These are phyloP conservation scores for Alternaria sp. DNA, from an alignment of 2,329 filamentous ascomycete genomes.

Conservation along the genomic window DNA sequence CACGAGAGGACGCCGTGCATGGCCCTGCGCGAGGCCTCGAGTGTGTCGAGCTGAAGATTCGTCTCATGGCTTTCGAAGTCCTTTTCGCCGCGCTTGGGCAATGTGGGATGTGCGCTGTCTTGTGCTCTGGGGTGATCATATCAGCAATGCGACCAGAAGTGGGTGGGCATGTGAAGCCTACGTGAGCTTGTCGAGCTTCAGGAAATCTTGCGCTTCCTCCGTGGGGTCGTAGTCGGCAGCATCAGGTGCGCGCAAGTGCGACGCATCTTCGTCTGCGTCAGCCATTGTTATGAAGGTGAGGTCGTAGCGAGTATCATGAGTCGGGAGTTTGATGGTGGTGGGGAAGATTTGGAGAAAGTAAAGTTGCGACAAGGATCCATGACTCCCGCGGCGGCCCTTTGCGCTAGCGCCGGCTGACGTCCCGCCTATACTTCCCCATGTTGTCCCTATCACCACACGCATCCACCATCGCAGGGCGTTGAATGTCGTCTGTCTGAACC, in stretches of 20 bases:
- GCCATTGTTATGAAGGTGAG: conserved; percentile 25
- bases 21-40: conserved; percentile 81
- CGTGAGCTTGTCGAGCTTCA: conserved; percentile 68
- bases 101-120: conserved; percentile 54
- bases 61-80: conserved; percentile 96
- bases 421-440: not conserved
- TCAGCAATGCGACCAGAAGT: conserved; percentile 1
- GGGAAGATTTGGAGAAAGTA: not conserved
- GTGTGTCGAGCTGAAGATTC: conserved; percentile 74
- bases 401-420: not conserved
- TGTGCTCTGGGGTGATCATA: conserved; percentile 22
- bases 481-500: no score
- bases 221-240: conserved; percentile 60
- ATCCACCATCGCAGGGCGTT: no score
- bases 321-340: not conserved
- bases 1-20: conserved; percentile 88
- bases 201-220: conserved; percentile 87
- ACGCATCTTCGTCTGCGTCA: conserved; percentile 45
- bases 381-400: not conserved
- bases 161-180: conserved; percentile 42
- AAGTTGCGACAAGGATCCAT: conserved; percentile 1
- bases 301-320: not conserved
- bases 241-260: conserved; percentile 31
- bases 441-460: no score
- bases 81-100: conserved; percentile 92